Evolutionary conservation across 805 yeast genomes (phyloP).

Genomic region (Ogataea nonfermentans): DNA sequence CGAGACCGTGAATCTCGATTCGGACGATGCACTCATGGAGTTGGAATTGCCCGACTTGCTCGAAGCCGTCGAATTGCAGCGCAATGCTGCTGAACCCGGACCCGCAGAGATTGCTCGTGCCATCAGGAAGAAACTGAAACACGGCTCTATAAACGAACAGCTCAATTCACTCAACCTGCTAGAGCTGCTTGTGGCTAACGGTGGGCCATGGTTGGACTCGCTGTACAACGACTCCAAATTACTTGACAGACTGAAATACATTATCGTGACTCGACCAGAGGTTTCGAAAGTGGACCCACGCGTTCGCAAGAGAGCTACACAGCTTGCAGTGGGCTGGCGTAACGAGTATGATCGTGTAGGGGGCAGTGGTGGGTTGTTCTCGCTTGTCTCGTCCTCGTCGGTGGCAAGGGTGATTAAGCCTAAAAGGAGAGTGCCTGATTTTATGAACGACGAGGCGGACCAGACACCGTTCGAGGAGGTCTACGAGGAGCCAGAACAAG

Average conservation of each 20-base stretch:
- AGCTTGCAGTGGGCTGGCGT: conserved; percentile 67
- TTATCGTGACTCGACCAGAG: conserved; percentile 37
- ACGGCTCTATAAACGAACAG: conserved; percentile 70
- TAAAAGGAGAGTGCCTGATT: conserved; percentile 34
- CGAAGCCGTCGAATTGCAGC: conserved; percentile 46
- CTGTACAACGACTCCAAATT: conserved; percentile 69
- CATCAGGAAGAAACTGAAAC: conserved; percentile 81
- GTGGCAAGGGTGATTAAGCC: conserved; percentile 14
- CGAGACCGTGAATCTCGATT: conserved; percentile 40
- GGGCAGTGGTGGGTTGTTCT: conserved; percentile 48
- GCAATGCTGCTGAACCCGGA: conserved; percentile 33
- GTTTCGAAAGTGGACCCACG: conserved; percentile 32
- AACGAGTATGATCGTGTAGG: conserved; percentile 48
- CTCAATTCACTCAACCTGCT: conserved; percentile 57
- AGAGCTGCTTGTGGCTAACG: conserved; percentile 59
- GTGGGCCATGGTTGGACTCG: conserved; percentile 41
- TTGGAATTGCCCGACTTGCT: conserved; percentile 55
- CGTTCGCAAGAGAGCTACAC: conserved; percentile 47
- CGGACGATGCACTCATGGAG: conserved; percentile 39
- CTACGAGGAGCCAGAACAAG: conserved; percentile 20
- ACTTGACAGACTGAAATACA: conserved; percentile 57
- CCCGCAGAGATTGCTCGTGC: conserved; percentile 87
- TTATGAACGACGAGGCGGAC: conserved; percentile 54
- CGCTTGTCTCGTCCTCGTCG: conserved; percentile 46
- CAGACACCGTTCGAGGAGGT: conserved; percentile 36